These are phyloP conservation scores for Hura crepitans DNA, from an alignment of 441 rosid species.

Conservation along the genomic window DNA sequence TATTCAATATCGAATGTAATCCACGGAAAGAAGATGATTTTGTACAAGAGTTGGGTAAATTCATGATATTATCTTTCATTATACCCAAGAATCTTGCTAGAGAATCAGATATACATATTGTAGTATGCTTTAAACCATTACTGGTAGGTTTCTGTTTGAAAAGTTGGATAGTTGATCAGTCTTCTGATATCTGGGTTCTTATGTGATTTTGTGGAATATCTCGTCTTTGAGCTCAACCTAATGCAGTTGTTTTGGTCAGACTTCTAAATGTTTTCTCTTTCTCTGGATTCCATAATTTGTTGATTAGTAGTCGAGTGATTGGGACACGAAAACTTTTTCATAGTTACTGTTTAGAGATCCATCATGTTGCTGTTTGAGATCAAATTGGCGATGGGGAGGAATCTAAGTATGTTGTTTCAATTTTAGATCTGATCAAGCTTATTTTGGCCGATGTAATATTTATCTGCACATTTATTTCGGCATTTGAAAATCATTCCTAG, in stretches of 20 bases:
- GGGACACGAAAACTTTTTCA: neutral
- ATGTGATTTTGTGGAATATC: too few species aligned
- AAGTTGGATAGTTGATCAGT: neutral
- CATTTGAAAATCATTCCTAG: neutral
- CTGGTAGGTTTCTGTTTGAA: neutral
- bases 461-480: neutral
- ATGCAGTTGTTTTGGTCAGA: too few species aligned
- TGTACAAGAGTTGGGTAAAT: neutral
- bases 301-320: neutral
- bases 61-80: neutral
- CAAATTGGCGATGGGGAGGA: neutral
- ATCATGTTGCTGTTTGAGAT: neutral
- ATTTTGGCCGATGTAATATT: neutral
- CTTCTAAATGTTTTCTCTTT: neutral
- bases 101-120: neutral
- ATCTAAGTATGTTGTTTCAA: constrained; percentile 3
- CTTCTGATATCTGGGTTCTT: neutral
- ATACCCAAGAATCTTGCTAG: neutral
- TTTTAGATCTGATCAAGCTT: too few species aligned
- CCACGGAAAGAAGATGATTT: neutral
- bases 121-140: neutral
- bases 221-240: too few species aligned
- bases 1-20: neutral
- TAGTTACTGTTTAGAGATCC: neutral
- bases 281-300: neutral